A percentile compares a stretch with the other conserved stretches of the same genome.
Evolutionary conservation across 1,139 yeast species (phyloP).

Genomic region (Tardiomyces digboiensis): DNA sequence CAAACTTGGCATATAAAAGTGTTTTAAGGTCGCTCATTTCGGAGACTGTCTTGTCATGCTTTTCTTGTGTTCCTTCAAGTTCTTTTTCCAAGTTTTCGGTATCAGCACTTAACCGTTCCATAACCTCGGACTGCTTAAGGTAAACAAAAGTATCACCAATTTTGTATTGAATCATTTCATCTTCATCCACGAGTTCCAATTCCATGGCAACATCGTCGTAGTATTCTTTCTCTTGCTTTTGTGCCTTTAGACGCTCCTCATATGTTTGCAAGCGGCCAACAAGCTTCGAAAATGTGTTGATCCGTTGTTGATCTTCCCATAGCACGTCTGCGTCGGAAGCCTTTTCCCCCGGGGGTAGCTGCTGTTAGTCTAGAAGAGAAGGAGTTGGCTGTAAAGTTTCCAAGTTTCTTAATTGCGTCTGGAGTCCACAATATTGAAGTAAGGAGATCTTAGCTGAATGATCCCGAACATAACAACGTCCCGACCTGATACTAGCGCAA

Average conservation of each 20-base stretch:
- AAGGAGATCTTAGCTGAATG: no score
- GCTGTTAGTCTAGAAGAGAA: not conserved
- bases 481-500: no score
- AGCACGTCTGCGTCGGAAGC: slow-evolving; percentile 45
- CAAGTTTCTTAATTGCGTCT: no score
- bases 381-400: not conserved
- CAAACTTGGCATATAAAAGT: slow-evolving; percentile 80
- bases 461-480: no score
- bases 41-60: slow-evolving; percentile 43
- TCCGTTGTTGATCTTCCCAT: slow-evolving; percentile 83
- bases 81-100: slow-evolving; percentile 40
- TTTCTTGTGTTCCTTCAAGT: slow-evolving; percentile 37
- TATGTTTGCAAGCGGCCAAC: slow-evolving; percentile 58
- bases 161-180: slow-evolving; percentile 43
- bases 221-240: slow-evolving; percentile 71
- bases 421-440: no score
- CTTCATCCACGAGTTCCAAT: slow-evolving; percentile 77
- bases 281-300: slow-evolving; percentile 79
- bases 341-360: not conserved
- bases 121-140: slow-evolving; percentile 54
- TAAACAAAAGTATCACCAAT: slow-evolving; percentile 73
- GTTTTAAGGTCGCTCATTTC: slow-evolving; percentile 54
- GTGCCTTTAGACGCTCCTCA: slow-evolving; percentile 39
- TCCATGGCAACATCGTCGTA: slow-evolving; percentile 81
- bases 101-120: slow-evolving; percentile 55